Percentiles rank a stretch among this genome's conserved stretches.
Conservation (phyloP, 106 monocot species). For the Platanthera zijinensis region DNA sequence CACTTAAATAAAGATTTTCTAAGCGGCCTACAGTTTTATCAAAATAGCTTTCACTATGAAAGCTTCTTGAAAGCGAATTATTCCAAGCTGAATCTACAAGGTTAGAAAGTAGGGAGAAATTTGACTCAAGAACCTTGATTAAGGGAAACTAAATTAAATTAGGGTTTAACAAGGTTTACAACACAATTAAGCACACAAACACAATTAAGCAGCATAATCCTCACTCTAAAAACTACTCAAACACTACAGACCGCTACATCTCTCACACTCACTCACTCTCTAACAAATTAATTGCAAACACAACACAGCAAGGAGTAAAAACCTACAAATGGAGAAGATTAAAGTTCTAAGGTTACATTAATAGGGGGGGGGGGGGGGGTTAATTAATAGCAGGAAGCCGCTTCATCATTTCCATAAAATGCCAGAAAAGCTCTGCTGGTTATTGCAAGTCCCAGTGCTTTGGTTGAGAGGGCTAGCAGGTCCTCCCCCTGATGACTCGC, state of each 20-base stretch:
- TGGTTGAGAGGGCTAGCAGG: constrained; percentile 56
- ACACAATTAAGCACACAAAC: neutral
- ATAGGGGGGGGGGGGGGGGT: neutral
- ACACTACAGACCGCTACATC: neutral
- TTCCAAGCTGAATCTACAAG: too few species aligned
- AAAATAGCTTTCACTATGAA: too few species aligned
- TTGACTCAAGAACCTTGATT: neutral
- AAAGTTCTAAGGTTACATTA: neutral
- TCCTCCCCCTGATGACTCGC: constrained; percentile 76
- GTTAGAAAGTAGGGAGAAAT: neutral
- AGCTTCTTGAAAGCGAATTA: too few species aligned
- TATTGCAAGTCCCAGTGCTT: constrained; percentile 25
- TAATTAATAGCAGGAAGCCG: neutral
- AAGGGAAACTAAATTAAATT: neutral
- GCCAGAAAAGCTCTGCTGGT: constrained; percentile 29
- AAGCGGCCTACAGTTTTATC: too few species aligned
- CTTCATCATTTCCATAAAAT: constrained; percentile 51
- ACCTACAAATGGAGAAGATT: neutral
- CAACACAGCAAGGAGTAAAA: neutral
- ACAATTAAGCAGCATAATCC: neutral
- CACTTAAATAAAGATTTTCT: too few species aligned
- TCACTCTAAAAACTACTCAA: neutral
- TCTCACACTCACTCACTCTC: neutral
- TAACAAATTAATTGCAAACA: neutral
- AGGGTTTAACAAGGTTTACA: neutral